Percentiles rank a stretch among this genome's conserved stretches.
Conservation (phyloP, 768 basidiomycete genomes). For the Suillus alpinus region DNA sequence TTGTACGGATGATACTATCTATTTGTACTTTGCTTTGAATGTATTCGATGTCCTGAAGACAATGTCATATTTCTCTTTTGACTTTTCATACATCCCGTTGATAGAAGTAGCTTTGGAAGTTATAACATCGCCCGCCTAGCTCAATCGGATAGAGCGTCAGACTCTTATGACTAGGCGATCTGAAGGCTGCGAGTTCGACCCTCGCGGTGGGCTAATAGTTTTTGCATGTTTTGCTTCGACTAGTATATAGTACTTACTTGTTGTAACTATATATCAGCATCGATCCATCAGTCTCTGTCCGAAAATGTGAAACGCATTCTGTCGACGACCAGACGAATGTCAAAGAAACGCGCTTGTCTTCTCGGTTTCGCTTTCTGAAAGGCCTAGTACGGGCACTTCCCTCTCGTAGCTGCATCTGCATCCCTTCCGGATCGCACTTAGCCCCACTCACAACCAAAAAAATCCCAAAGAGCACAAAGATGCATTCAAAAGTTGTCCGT, state of each 20-base stretch:
- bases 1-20: neutral
- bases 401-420: constrained; percentile 21
- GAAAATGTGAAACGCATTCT: neutral
- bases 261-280: neutral
- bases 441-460: constrained; percentile 44
- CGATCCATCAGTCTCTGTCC: neutral
- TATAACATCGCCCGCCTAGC: constrained; percentile 51
- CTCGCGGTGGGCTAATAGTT: constrained; percentile 55
- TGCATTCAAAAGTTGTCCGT: constrained; percentile 77
- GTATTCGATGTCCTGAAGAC: neutral
- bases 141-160: constrained; percentile 70
- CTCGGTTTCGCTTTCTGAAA: constrained; percentile 23
- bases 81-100: neutral
- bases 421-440: constrained; percentile 13
- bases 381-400: constrained; percentile 27
- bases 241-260: neutral
- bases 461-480: constrained; percentile 54
- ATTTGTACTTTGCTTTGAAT: constrained; percentile 2
- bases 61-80: neutral
- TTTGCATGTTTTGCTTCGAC: constrained; percentile 8
- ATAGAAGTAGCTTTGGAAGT: neutral
- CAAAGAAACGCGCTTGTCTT: constrained; percentile 21
- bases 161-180: constrained; percentile 53
- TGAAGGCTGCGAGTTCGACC: constrained; percentile 66
- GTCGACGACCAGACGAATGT: neutral